Percentiles rank a stretch among this genome's conserved stretches.
These are phyloP conservation scores for Eucalyptus melliodora DNA, from an alignment of 345 rosid species.

Conservation along the genomic window DNA sequence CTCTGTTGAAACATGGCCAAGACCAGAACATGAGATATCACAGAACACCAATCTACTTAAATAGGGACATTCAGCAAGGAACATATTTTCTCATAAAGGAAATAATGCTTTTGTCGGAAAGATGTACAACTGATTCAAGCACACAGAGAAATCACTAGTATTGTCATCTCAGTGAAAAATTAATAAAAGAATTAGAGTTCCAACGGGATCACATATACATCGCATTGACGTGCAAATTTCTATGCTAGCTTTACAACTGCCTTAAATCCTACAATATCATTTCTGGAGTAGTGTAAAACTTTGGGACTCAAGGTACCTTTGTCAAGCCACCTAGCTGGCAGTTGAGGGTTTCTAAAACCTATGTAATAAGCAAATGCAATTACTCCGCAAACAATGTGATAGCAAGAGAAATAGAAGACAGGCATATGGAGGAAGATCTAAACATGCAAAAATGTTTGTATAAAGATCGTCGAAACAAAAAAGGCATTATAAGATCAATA, in stretches of 20 bases:
- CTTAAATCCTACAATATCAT: not conserved
- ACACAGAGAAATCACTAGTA: not conserved
- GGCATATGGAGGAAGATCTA: not conserved
- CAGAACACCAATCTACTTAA: not conserved
- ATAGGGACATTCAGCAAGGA: not conserved
- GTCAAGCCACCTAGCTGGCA: not conserved
- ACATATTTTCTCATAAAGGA: not conserved
- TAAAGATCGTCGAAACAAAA: not conserved
- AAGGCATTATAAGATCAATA: not conserved
- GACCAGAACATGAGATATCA: not conserved
- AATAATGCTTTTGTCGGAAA: not conserved
- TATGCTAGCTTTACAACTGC: not conserved
- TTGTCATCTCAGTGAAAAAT: not conserved
- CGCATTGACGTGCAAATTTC: not conserved
- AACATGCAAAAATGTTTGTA: not conserved
- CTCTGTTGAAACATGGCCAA: slow-evolving; percentile 27
- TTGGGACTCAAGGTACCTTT: not conserved
- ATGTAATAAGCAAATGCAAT: not conserved
- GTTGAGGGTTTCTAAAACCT: not conserved
- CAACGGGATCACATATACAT: not conserved
- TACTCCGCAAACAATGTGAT: not conserved
- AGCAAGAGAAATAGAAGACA: not conserved
- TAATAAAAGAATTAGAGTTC: not conserved
- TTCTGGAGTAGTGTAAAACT: not conserved
- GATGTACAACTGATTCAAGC: not conserved